phyloP scores from a whole-genome alignment of 2,329 filamentous ascomycete genomes.

The Aureobasidium sp. region DNA sequence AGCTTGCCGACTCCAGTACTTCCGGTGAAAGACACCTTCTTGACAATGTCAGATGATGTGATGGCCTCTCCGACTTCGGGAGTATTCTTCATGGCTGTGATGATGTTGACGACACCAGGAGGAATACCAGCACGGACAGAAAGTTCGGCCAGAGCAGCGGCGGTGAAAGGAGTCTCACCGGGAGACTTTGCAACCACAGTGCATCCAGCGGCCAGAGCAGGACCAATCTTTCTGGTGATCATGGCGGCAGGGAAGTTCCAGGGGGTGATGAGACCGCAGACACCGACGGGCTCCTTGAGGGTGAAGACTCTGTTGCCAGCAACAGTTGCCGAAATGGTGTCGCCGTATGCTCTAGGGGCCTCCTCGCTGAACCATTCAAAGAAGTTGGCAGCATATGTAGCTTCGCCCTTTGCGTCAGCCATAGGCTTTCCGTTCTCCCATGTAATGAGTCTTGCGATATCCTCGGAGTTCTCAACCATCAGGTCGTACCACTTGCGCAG shows the following conservation, averaged over 20 bases:
- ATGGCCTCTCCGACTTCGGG: constrained; percentile 67
- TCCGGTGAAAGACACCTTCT: constrained; percentile 92
- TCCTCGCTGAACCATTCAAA: constrained; percentile 39
- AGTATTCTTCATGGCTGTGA: constrained; percentile 74
- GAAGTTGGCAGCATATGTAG: constrained; percentile 64
- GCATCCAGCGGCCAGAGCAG: constrained; percentile 89
- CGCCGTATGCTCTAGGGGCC: no score
- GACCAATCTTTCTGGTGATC: constrained; percentile 41
- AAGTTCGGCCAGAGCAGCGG: constrained; percentile 79
- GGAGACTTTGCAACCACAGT: constrained; percentile 89
- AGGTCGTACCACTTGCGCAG: constrained; percentile 76
- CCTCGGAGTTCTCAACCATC: constrained; percentile 68
- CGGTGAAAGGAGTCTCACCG: constrained; percentile 84
- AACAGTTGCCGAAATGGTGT: no score
- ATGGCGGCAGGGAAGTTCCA: constrained; percentile 24
- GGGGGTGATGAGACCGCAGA: constrained; percentile 75
- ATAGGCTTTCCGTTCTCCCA: constrained; percentile 85
- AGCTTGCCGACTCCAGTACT: constrained; percentile 57
- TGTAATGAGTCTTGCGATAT: constrained; percentile 74
- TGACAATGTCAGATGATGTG: constrained; percentile 66
- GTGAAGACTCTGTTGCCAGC: constrained; percentile 48
- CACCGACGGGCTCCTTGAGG: constrained; percentile 74
- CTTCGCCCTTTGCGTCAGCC: constrained; percentile 65
- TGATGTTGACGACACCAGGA: constrained; percentile 80
- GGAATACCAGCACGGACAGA: constrained; percentile 82